phyloP scores from a whole-genome alignment of 2,329 filamentous ascomycete genomes.

The Helminthosporium solani region DNA sequence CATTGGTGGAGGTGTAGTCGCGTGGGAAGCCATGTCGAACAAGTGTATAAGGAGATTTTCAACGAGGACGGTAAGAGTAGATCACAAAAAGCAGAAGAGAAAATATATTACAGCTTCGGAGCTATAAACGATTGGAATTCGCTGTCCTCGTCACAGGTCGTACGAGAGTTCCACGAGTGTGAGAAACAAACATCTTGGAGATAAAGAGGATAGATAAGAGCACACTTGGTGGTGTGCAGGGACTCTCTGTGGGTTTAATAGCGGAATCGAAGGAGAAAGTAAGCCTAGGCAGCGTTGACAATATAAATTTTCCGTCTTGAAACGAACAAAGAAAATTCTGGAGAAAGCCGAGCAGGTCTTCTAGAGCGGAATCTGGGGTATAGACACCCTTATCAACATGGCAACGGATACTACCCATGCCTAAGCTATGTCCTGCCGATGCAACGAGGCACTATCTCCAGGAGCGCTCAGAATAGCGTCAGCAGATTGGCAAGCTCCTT shows the following conservation, averaged over 20 bases:
- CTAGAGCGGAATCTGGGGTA: constrained; percentile 35
- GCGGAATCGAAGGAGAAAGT: constrained; percentile 15
- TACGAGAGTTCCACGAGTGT: too few species aligned
- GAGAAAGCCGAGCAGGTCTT: constrained; percentile 11
- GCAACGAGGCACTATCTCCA: constrained; percentile 12
- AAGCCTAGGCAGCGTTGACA: constrained; percentile 4
- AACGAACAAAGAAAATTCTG: constrained; percentile 7
- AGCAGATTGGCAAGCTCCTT: constrained; percentile 8
- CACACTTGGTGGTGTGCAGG: constrained; percentile 12
- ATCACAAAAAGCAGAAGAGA: constrained; percentile 10
- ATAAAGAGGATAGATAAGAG: constrained; percentile 39
- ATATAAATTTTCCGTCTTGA: constrained; percentile 6
- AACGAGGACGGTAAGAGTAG: not conserved
- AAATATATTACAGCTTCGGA: constrained; percentile 9
- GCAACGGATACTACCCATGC: constrained; percentile 13
- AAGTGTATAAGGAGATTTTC: not conserved
- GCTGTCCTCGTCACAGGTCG: constrained; percentile 19
- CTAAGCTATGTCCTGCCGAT: too few species aligned
- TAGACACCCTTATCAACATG: constrained; percentile 36
- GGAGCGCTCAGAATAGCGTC: constrained; percentile 17
- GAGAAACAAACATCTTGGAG: constrained; percentile 15
- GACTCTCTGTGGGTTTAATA: too few species aligned
- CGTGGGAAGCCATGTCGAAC: constrained; percentile 42
- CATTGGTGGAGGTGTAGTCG: constrained; percentile 32
- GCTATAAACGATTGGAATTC: constrained; percentile 20